phyloP scores from a whole-genome alignment of 805 yeast genomes.

The Teunomyces funiuensis region DNA sequence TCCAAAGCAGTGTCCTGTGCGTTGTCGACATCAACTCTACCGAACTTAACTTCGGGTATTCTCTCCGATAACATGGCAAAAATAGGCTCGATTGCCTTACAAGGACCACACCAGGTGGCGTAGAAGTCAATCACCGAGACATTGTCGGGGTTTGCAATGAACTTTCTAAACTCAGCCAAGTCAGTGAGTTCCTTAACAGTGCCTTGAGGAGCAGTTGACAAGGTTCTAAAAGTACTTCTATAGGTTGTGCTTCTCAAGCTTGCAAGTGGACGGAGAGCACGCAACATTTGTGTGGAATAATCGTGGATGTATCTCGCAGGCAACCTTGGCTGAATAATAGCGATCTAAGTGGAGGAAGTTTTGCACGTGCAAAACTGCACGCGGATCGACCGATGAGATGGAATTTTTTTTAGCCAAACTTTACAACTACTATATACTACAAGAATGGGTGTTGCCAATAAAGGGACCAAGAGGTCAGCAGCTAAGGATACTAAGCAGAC shows the following conservation, averaged over 20 bases:
- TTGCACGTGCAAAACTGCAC: not conserved
- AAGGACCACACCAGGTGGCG: slow-evolving; percentile 81
- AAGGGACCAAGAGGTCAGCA: slow-evolving; percentile 34
- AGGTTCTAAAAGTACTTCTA: not conserved
- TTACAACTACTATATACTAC: not conserved
- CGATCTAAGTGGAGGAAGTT: not conserved
- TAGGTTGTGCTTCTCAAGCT: not conserved
- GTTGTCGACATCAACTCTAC: slow-evolving; percentile 70
- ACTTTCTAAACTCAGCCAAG: slow-evolving; percentile 24
- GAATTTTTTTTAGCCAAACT: slow-evolving; percentile 2
- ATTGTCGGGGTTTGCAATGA: slow-evolving; percentile 25
- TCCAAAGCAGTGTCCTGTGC: slow-evolving; percentile 58
- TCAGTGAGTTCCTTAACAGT: slow-evolving; percentile 30
- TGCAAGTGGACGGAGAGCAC: not conserved
- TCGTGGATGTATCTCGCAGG: too few species aligned
- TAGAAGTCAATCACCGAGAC: slow-evolving; percentile 61
- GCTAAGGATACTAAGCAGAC: slow-evolving; percentile 14
- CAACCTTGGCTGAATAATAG: not conserved
- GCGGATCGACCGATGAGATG: slow-evolving; percentile 3
- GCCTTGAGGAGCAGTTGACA: slow-evolving; percentile 8
- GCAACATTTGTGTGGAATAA: too few species aligned
- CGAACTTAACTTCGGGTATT: slow-evolving; percentile 54
- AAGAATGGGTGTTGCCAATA: slow-evolving; percentile 22
- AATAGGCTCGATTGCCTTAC: slow-evolving; percentile 66
- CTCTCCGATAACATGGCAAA: slow-evolving; percentile 43